Evolutionary conservation across 2,329 filamentous ascomycete genomes (phyloP).

Genomic region (Pestalotiopsis sp.): DNA sequence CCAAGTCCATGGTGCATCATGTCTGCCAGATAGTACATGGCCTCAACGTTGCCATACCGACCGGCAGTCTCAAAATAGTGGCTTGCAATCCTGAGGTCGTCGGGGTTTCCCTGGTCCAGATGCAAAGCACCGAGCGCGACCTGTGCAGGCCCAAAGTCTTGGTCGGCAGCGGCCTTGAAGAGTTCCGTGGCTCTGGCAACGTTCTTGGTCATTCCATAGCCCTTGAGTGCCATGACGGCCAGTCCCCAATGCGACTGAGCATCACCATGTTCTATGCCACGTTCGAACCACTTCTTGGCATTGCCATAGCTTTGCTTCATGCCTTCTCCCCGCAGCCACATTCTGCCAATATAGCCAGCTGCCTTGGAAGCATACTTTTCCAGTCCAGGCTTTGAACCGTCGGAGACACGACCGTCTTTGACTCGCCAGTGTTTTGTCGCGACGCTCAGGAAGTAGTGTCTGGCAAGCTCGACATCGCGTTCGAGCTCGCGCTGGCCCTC

Average conservation of each 20-base stretch:
- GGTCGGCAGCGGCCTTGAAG: constrained; percentile 79
- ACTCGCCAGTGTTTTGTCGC: constrained; percentile 78
- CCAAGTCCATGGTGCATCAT: constrained; percentile 81
- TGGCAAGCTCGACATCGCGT: constrained; percentile 72
- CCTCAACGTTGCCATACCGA: constrained; percentile 81
- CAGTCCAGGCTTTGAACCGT: constrained; percentile 69
- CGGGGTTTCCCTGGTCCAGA: constrained; percentile 74
- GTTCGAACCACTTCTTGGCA: constrained; percentile 81
- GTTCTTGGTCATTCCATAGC: constrained; percentile 70
- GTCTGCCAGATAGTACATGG: constrained; percentile 90
- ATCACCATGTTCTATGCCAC: constrained; percentile 75
- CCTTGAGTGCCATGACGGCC: constrained; percentile 81
- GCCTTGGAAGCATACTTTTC: constrained; percentile 83
- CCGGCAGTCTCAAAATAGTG: constrained; percentile 88
- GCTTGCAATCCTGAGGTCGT: constrained; percentile 75
- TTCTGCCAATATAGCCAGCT: constrained; percentile 84
- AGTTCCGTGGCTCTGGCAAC: constrained; percentile 72
- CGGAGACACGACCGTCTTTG: constrained; percentile 72
- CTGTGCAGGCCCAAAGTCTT: constrained; percentile 79
- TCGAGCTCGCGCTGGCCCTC: constrained; percentile 79
- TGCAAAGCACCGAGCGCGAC: constrained; percentile 83
- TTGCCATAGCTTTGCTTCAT: constrained; percentile 72
- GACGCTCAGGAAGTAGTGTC: constrained; percentile 80
- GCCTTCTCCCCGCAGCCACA: constrained; percentile 90
- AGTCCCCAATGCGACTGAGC: constrained; percentile 83